Conservation (phyloP, 768 basidiomycete genomes). For the Leccinum incarnatum region DNA sequence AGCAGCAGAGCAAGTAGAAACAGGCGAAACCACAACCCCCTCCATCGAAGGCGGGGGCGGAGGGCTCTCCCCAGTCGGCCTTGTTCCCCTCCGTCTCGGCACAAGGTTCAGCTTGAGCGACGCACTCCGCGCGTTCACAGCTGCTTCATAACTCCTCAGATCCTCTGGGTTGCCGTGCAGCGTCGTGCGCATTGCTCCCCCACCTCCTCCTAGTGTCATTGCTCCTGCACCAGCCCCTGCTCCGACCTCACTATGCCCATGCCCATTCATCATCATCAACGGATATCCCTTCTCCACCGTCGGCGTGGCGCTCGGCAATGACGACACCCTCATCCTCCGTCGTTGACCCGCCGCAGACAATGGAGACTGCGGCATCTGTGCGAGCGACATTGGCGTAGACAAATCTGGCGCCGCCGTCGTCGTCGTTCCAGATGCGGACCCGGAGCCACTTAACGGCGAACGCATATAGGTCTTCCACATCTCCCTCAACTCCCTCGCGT, state of each 20-base stretch:
- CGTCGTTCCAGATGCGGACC: background rate
- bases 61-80: conserved; percentile 6
- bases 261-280: conserved; percentile 15
- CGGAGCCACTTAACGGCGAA: conserved; percentile 53
- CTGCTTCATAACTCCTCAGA: conserved; percentile 69
- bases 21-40: background rate
- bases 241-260: conserved; percentile 14
- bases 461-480: conserved; percentile 76
- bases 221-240: background rate
- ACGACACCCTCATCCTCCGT: conserved; percentile 56
- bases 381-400: conserved; percentile 7
- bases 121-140: conserved; percentile 66
- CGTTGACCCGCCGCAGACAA: conserved; percentile 20
- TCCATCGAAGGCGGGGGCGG: conserved; percentile 21
- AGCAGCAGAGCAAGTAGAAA: background rate
- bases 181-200: conserved; percentile 35
- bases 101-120: conserved; percentile 57
- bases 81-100: conserved; percentile 37
- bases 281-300: conserved; percentile 31
- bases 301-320: conserved; percentile 72
- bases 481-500: conserved; percentile 54
- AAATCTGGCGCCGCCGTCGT: conserved; percentile 7
- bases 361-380: conserved; percentile 29
- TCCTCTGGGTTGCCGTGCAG: conserved; percentile 55
- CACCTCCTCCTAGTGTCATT: conserved; percentile 18